Evolutionary conservation across 371 early-diverging fungal genomes (phyloP).

Genomic region (Syncephalastrum contaminatum): DNA sequence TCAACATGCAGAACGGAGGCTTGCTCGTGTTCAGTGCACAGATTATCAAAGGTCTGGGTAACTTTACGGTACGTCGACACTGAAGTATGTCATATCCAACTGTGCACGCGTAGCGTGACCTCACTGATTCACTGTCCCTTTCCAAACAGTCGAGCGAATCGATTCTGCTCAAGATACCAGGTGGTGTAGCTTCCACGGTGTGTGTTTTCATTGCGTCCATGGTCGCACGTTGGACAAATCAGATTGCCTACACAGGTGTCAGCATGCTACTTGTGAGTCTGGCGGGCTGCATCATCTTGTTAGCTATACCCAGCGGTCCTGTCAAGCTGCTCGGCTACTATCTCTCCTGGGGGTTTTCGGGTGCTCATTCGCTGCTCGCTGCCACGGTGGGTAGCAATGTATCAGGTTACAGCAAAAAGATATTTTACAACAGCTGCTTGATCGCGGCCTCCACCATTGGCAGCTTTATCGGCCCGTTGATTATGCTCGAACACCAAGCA

Average conservation of each 20-base stretch:
- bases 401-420: conserved; percentile 16
- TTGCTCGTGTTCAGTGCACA: conserved; percentile 32
- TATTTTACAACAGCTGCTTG: conserved; percentile 10
- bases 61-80: conserved; percentile 29
- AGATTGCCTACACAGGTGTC: neutral
- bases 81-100: neutral
- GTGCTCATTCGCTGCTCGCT: conserved; percentile 8
- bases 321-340: conserved; percentile 12
- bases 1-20: conserved; percentile 34
- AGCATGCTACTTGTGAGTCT: conserved; percentile 2
- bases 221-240: neutral
- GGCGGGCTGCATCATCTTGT: conserved; percentile 4
- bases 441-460: conserved; percentile 8
- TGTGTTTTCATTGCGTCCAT: conserved; percentile 10
- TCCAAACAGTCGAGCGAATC: conserved; percentile 12
- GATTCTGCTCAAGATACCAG: conserved; percentile 34
- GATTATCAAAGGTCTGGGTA: conserved; percentile 29
- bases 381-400: conserved; percentile 11
- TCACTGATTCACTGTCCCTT: too few relatives aligned
- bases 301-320: neutral
- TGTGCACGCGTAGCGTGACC: neutral
- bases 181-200: conserved; percentile 17
- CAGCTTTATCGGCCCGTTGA: conserved; percentile 18
- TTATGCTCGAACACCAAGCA: conserved; percentile 14
- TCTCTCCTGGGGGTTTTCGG: conserved; percentile 2